Percentiles rank a stretch among this genome's conserved stretches.
phyloP scores from a whole-genome alignment of 805 yeast genomes.

The Myxozyma neotropica region DNA sequence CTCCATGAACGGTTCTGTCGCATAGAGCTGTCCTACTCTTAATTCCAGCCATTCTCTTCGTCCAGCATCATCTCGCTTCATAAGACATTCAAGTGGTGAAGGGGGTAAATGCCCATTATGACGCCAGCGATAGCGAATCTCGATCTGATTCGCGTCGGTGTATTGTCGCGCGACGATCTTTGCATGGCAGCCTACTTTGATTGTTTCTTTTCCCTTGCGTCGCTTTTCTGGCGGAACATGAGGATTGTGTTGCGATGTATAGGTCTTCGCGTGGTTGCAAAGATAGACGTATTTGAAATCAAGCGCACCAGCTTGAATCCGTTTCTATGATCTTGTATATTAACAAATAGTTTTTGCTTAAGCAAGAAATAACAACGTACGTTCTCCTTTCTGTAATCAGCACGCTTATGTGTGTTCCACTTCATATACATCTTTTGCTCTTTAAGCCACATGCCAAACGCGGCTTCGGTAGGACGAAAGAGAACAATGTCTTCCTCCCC shows the following conservation, averaged over 20 bases:
- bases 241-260: constrained; percentile 28
- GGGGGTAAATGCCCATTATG: constrained; percentile 27
- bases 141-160: constrained; percentile 29
- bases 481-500: constrained; percentile 25
- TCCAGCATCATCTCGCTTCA: constrained; percentile 17
- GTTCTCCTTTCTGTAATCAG: constrained; percentile 25
- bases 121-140: constrained; percentile 27
- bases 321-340: constrained; percentile 13
- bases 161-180: constrained; percentile 28
- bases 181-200: constrained; percentile 32
- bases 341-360: not conserved
- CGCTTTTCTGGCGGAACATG: constrained; percentile 25
- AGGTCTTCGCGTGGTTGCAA: constrained; percentile 27
- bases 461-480: constrained; percentile 19
- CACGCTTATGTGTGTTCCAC: constrained; percentile 28
- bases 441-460: constrained; percentile 21
- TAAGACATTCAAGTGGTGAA: constrained; percentile 11
- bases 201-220: constrained; percentile 27
- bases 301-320: constrained; percentile 28
- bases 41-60: constrained; percentile 20
- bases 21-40: constrained; percentile 24
- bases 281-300: constrained; percentile 29
- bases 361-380: constrained; percentile 2
- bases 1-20: constrained; percentile 27
- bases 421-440: constrained; percentile 28